Conservation (phyloP, 2,329 filamentous ascomycete species). For the Alternaria infectoria region DNA sequence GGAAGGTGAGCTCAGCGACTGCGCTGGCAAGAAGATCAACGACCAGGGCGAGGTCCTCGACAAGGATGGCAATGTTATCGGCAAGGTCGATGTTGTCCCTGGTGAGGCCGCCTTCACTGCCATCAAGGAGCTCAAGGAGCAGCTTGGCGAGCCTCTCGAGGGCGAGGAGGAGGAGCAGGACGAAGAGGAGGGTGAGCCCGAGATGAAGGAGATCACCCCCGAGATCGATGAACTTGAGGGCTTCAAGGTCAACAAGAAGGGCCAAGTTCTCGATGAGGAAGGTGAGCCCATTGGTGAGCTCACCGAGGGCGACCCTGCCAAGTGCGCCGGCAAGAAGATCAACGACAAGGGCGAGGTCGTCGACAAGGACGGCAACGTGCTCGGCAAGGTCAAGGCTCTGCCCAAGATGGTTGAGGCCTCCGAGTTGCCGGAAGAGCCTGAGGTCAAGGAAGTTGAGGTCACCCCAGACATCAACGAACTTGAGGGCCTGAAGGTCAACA, state of each 20-base stretch:
- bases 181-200: conserved; percentile 37
- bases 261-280: conserved; percentile 59
- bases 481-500: conserved; percentile 64
- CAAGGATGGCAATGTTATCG: conserved; percentile 58
- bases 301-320: conserved; percentile 64
- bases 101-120: conserved; percentile 59
- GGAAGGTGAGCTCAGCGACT: conserved; percentile 54
- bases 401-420: conserved; percentile 49
- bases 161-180: conserved; percentile 2
- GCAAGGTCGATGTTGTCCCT: conserved; percentile 56
- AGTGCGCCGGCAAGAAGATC: conserved; percentile 70
- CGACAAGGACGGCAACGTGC: conserved; percentile 67
- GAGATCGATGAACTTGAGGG: conserved; percentile 58
- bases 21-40: conserved; percentile 57
- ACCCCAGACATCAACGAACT: conserved; percentile 56
- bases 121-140: conserved; percentile 54
- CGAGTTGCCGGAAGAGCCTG: conserved; percentile 36
- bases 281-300: conserved; percentile 62
- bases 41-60: conserved; percentile 59
- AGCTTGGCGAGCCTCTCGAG: conserved; percentile 51
- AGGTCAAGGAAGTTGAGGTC: conserved; percentile 49
- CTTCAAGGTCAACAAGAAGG: conserved; percentile 66
- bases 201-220: conserved; percentile 52
- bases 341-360: conserved; percentile 70
- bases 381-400: conserved; percentile 64